Evolutionary conservation across 176 grass and related monocot genomes (phyloP), one percentile per base, ranked within the genome.

Genomic region (Thinopyrum elongatum): DNA sequence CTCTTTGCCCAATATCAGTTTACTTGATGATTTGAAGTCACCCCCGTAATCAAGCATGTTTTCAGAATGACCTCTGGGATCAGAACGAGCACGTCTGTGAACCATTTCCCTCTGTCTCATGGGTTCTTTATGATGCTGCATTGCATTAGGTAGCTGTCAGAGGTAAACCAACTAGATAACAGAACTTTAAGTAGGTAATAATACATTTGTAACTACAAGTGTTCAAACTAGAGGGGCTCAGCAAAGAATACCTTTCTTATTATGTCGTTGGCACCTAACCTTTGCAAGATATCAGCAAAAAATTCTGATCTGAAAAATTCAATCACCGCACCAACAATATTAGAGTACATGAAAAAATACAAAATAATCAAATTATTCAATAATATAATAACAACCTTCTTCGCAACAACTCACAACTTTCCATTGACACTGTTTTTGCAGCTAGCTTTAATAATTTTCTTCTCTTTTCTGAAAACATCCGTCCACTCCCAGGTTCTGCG

Each of bases 381-480:
- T 80, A 76, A 76, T 53, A 84, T 55, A 62, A 64, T 72, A 51
- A 59, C 58, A 82, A 92, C 91, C 90, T 94, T 90, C 60, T 93
- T 79, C 72, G 80, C 27, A 86, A 74, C 33, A 97, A 90, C 81
- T 97, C 94, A 73, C 75, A 80, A 67, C 66, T 88, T 88, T 85
- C 85, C 82, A 90, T 83, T 44, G 79, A 89, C 51, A 80, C 14
- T 14, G 87, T 86, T 86, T 92, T 88, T 55, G 89, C 73, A 65
- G 89, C 94, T 68, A 97, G 83, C 84, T 90, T 93, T 46, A 92
- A 78, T 82, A 97, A 65, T 64, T 92, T 97, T 64, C 57, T 87
- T 82, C 92, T 97, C 85, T 92, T 97, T 83, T 85, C 87, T 79
- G 91, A 92, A 82, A 94, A 92, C 17, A 97, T 55, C 16, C 25